phyloP scores from a whole-genome alignment of 495 filamentous ascomycete genomes.

The Penicillium arizonense region DNA sequence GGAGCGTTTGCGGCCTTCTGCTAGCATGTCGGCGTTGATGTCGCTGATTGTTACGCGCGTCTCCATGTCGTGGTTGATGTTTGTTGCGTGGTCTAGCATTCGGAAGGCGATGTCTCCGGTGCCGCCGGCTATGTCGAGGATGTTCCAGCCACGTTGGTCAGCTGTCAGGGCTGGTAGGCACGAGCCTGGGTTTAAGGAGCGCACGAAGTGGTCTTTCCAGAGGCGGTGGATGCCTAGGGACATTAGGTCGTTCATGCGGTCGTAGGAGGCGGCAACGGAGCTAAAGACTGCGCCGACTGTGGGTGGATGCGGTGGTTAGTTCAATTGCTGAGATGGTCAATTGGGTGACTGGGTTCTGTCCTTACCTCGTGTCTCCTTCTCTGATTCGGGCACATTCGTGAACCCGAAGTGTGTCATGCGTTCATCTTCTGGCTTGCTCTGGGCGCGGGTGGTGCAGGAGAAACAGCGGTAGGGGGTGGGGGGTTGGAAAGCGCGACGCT shows the following conservation, averaged over 20 bases:
- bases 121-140: constrained; percentile 96
- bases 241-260: constrained; percentile 99
- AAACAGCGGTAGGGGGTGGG: constrained; percentile 50
- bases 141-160: constrained; percentile 59
- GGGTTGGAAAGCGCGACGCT: constrained; percentile 24
- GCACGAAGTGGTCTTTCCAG: constrained; percentile 98
- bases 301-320: constrained; percentile 16
- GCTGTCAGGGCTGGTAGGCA: constrained; percentile 49
- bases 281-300: constrained; percentile 88
- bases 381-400: constrained; percentile 75
- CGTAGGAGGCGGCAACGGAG: constrained; percentile 87
- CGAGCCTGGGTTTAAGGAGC: constrained; percentile 83
- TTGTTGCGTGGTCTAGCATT: constrained; percentile 84
- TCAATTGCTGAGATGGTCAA: not conserved
- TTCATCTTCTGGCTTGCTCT: constrained; percentile 45
- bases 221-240: constrained; percentile 93
- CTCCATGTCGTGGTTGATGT: constrained; percentile 73
- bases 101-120: constrained; percentile 98
- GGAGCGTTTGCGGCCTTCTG: constrained; percentile 78
- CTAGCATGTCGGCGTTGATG: constrained; percentile 93
- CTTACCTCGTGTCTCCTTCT: constrained; percentile 75
- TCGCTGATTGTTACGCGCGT: constrained; percentile 87
- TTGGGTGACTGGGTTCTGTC: not conserved
- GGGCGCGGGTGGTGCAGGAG: constrained; percentile 48
- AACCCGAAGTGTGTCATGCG: constrained; percentile 93